Conservation (phyloP, 768 basidiomycete genomes). For the Pleurotus salmoneostramineus region DNA sequence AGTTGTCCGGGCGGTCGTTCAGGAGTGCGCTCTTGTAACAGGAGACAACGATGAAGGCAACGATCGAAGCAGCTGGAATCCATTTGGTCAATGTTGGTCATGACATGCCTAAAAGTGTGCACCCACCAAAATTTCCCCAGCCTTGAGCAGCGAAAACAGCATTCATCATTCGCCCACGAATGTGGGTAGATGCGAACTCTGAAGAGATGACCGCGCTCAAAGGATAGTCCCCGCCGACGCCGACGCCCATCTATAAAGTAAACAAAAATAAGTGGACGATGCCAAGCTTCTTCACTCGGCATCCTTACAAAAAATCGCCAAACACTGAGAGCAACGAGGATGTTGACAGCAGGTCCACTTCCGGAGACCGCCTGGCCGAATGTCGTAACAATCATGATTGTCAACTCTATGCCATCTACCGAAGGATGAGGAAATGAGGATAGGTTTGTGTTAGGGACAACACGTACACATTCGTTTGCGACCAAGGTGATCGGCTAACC, state of each 20-base stretch:
- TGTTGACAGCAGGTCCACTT: constrained; percentile 56
- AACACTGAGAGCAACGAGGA: constrained; percentile 72
- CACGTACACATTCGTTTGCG: constrained; percentile 78
- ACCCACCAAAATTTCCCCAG: constrained; percentile 75
- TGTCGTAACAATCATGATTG: constrained; percentile 76
- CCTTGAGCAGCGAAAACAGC: constrained; percentile 85
- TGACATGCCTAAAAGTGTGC: constrained; percentile 6
- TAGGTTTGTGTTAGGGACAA: background rate
- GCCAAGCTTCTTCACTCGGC: no score
- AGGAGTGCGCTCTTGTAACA: constrained; percentile 63
- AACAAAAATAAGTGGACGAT: no score
- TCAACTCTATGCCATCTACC: constrained; percentile 65
- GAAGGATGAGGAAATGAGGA: background rate
- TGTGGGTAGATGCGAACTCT: constrained; percentile 77
- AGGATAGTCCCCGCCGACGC: constrained; percentile 89
- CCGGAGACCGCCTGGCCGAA: constrained; percentile 79
- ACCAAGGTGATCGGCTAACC: constrained; percentile 71
- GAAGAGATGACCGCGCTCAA: constrained; percentile 82
- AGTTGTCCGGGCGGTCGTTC: constrained; percentile 30
- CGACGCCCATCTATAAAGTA: constrained; percentile 61
- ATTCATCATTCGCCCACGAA: constrained; percentile 84
- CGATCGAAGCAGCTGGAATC: constrained; percentile 55
- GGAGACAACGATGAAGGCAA: constrained; percentile 57
- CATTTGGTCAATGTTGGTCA: background rate
- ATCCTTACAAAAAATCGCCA: constrained; percentile 70